A percentile compares a stretch with the other conserved stretches of the same genome.
Conservation (phyloP, 257 asterid species). For the Capsicum baccatum region DNA sequence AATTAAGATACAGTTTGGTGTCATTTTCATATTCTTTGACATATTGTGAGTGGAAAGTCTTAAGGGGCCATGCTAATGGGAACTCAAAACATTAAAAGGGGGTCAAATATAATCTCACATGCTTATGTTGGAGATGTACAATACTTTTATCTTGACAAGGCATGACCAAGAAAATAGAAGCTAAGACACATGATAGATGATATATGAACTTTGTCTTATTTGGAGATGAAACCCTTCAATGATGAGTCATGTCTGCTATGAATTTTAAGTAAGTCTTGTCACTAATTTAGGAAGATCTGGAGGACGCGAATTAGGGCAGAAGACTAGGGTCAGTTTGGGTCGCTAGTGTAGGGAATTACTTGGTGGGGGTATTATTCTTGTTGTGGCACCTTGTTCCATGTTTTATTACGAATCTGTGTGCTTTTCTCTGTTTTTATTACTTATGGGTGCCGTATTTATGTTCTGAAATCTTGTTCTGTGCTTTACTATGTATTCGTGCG, state of each 20-base stretch:
- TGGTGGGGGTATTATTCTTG: too few relatives aligned
- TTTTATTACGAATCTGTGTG: too few relatives aligned
- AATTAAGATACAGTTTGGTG: background rate
- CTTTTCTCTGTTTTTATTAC: too few relatives aligned
- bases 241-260: slow-evolving; percentile 15
- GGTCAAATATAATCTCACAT: background rate
- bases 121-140: slow-evolving; percentile 22
- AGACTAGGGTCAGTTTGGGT: too few relatives aligned
- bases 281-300: too few relatives aligned
- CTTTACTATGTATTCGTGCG: too few relatives aligned
- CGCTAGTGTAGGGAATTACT: too few relatives aligned
- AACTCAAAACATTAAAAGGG: background rate
- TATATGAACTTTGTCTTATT: background rate
- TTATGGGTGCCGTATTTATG: too few relatives aligned
- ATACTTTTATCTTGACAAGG: slow-evolving; percentile 1
- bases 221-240: background rate
- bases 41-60: background rate
- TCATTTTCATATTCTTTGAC: slow-evolving; percentile 5
- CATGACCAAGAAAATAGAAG: slow-evolving; percentile 9
- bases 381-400: too few relatives aligned
- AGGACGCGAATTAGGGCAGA: too few relatives aligned
- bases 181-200: background rate
- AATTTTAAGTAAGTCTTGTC: background rate
- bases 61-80: background rate
- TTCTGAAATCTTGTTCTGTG: too few relatives aligned